Conservation (phyloP, 179 eudicot genomes). For the Spergularia azorica region DNA sequence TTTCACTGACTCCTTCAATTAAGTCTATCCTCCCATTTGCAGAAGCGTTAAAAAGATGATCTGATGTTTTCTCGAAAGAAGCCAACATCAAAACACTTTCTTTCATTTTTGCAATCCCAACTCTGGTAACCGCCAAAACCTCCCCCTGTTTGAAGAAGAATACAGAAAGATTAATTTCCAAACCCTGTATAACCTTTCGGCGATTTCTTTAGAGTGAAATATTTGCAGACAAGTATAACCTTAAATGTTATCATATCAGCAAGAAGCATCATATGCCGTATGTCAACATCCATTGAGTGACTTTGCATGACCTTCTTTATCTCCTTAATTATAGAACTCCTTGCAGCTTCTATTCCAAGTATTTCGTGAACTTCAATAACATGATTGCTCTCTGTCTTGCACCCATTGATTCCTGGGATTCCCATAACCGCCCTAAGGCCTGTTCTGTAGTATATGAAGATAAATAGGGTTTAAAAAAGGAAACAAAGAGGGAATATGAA, state of each 20-base stretch:
- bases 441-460: constrained; percentile 44
- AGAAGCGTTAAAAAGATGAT: constrained; percentile 85
- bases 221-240: constrained; percentile 37
- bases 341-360: constrained; percentile 95
- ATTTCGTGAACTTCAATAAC: constrained; percentile 63
- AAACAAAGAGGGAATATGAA: not conserved
- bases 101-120: constrained; percentile 82
- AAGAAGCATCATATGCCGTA: constrained; percentile 96
- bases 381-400: constrained; percentile 70
- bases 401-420: constrained; percentile 64
- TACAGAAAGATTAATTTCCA: not conserved
- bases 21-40: constrained; percentile 76
- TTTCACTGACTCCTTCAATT: constrained; percentile 90
- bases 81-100: constrained; percentile 95
- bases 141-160: constrained; percentile 60
- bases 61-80: constrained; percentile 89
- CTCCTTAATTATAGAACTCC: constrained; percentile 65
- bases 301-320: constrained; percentile 68
- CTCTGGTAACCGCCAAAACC: constrained; percentile 76
- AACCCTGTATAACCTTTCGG: not conserved
- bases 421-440: constrained; percentile 88
- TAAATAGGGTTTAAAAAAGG: not conserved
- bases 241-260: constrained; percentile 90
- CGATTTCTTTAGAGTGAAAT: not conserved
- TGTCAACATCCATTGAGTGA: constrained; percentile 84